Conservation (phyloP, 1,139 yeast species). For the Yamadazyma dendronema region DNA sequence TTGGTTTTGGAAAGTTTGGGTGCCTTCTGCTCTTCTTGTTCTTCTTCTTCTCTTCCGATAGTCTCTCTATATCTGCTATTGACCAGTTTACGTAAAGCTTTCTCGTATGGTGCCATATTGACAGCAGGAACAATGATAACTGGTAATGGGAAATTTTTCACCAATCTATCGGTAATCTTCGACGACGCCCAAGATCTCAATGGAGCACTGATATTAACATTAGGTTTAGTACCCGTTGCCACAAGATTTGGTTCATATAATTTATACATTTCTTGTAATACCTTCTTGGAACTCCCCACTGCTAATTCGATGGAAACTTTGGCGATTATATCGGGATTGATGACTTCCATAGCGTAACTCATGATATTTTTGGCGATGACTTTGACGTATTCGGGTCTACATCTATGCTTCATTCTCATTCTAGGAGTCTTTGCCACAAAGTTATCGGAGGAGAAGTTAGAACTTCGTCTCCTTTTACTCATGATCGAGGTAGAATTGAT, state of each 20-base stretch:
- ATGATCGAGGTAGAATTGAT: slow-evolving; percentile 17
- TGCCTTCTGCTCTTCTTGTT: not conserved
- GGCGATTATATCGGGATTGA: slow-evolving; percentile 49
- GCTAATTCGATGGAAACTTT: slow-evolving; percentile 63
- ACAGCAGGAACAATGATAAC: slow-evolving; percentile 65
- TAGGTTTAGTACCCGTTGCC: slow-evolving; percentile 61
- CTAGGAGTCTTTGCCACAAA: slow-evolving; percentile 31
- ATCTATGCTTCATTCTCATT: slow-evolving; percentile 31
- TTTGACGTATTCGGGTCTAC: slow-evolving; percentile 34
- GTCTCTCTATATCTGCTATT: slow-evolving; percentile 16
- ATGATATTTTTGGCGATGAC: slow-evolving; percentile 41
- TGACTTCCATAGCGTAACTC: slow-evolving; percentile 45
- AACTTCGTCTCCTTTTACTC: slow-evolving; percentile 9
- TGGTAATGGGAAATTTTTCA: slow-evolving; percentile 66
- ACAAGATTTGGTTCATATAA: slow-evolving; percentile 64
- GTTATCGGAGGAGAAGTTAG: slow-evolving; percentile 21
- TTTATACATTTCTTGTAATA: slow-evolving; percentile 59
- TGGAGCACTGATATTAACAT: slow-evolving; percentile 45
- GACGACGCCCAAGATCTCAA: slow-evolving; percentile 61
- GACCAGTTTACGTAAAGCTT: slow-evolving; percentile 23
- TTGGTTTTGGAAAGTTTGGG: not conserved
- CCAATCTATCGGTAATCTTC: slow-evolving; percentile 60
- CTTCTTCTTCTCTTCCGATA: too few species aligned
- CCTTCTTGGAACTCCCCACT: slow-evolving; percentile 56
- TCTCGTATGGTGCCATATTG: slow-evolving; percentile 58